A percentile compares a stretch with the other conserved stretches of the same genome.
Conservation (phyloP, 345 rosid genomes). For the Capsella bursapastoris region DNA sequence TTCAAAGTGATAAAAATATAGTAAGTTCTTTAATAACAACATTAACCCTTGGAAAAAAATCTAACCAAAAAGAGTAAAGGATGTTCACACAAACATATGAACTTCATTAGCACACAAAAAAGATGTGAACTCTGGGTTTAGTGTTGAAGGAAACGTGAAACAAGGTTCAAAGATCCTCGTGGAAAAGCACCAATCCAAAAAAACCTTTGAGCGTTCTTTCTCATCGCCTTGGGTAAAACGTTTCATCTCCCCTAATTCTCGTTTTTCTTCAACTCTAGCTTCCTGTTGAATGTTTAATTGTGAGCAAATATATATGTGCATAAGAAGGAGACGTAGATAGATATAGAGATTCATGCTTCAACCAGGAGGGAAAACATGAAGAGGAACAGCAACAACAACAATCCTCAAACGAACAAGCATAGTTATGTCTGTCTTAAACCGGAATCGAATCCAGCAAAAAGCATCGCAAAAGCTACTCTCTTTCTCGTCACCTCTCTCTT, state of each 20-base stretch:
- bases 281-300: neutral
- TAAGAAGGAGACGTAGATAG: conserved; percentile 9
- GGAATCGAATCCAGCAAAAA: conserved; percentile 33
- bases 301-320: neutral
- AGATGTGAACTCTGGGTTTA: neutral
- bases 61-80: conserved; percentile 2
- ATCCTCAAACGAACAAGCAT: conserved; percentile 27
- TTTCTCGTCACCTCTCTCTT: conserved; percentile 24
- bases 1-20: neutral
- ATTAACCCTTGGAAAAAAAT: neutral
- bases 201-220: neutral
- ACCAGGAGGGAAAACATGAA: conserved; percentile 27
- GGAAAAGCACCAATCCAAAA: conserved; percentile 11
- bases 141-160: conserved; percentile 35
- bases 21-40: neutral
- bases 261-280: conserved; percentile 9
- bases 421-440: conserved; percentile 19
- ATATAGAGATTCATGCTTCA: conserved; percentile 24
- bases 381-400: conserved; percentile 30
- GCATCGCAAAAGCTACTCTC: conserved; percentile 40
- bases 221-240: conserved; percentile 30
- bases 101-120: conserved; percentile 30
- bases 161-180: conserved; percentile 40
- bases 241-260: conserved; percentile 21
- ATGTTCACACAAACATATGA: conserved; percentile 2